Percentiles rank a stretch among this genome's conserved stretches.
Evolutionary conservation across 73 alveolate genomes (phyloP).

Genomic region (Tetrahymena borealis): DNA sequence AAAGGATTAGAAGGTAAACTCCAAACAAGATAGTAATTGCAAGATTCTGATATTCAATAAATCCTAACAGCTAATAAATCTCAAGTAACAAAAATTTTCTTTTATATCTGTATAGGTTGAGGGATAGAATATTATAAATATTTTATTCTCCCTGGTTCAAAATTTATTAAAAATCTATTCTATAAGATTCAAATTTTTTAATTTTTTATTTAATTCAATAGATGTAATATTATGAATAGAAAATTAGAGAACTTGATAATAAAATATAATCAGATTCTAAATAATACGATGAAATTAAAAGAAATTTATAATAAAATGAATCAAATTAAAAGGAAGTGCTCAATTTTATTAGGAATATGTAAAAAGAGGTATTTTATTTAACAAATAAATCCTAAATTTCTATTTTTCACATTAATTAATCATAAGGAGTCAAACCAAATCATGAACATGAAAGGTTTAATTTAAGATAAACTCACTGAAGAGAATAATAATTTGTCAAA

Average conservation of each 20-base stretch:
- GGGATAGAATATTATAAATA: too few relatives aligned
- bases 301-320: background rate
- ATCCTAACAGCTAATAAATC: background rate
- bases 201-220: background rate
- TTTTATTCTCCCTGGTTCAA: too few relatives aligned
- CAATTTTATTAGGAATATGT: constrained; percentile 11
- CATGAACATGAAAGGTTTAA: constrained; percentile 24
- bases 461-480: constrained; percentile 26
- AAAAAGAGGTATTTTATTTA: background rate
- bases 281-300: background rate
- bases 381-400: background rate
- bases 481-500: constrained; percentile 17
- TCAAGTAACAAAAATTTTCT: background rate
- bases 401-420: background rate
- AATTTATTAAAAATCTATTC: background rate
- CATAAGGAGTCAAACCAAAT: constrained; percentile 19
- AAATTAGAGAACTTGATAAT: background rate
- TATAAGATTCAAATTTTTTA: background rate
- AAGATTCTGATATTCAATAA: background rate
- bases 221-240: background rate
- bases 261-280: background rate
- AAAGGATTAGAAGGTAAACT: background rate
- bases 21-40: background rate
- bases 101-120: too few relatives aligned
- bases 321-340: constrained; percentile 9